These are phyloP conservation scores for Somion occarium DNA, from an alignment of 1,284 basidiomycete genomes.

Conservation along the genomic window DNA sequence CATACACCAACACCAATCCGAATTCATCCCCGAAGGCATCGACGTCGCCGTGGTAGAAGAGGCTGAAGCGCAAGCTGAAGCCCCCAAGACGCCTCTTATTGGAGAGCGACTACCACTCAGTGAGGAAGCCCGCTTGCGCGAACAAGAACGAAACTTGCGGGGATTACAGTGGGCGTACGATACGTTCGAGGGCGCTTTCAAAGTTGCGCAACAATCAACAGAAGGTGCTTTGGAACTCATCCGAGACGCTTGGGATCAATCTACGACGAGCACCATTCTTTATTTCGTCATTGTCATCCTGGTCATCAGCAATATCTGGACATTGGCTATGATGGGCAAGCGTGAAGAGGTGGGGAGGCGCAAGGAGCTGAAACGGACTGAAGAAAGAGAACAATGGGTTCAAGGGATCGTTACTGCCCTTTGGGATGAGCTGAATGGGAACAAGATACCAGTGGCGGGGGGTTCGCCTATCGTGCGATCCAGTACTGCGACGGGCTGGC, in stretches of 20 bases:
- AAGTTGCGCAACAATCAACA: slow-evolving; percentile 66
- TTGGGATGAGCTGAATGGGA: slow-evolving; percentile 62
- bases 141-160: slow-evolving; percentile 63
- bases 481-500: slow-evolving; percentile 26
- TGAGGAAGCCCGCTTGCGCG: slow-evolving; percentile 38
- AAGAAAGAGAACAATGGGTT: slow-evolving; percentile 71
- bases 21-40: slow-evolving; percentile 85
- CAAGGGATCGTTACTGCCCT: slow-evolving; percentile 63
- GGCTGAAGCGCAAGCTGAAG: slow-evolving; percentile 18
- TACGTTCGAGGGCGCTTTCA: slow-evolving; percentile 68
- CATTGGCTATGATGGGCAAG: slow-evolving; percentile 51
- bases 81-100: slow-evolving; percentile 14
- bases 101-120: slow-evolving; percentile 17
- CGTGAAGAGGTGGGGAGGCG: slow-evolving; percentile 50
- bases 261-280: slow-evolving; percentile 62
- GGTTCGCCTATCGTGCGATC: slow-evolving; percentile 15
- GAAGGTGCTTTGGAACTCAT: slow-evolving; percentile 70
- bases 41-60: slow-evolving; percentile 46
- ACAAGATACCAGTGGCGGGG: slow-evolving; percentile 23
- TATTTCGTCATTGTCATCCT: slow-evolving; percentile 68
- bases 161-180: slow-evolving; percentile 84
- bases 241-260: slow-evolving; percentile 69
- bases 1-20: slow-evolving; percentile 82
- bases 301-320: slow-evolving; percentile 76
- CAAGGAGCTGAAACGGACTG: slow-evolving; percentile 51